A percentile compares a stretch with the other conserved stretches of the same genome.
These are phyloP conservation scores for Boletus rex-veris DNA, from an alignment of 768 basidiomycete genomes.

Conservation along the genomic window DNA sequence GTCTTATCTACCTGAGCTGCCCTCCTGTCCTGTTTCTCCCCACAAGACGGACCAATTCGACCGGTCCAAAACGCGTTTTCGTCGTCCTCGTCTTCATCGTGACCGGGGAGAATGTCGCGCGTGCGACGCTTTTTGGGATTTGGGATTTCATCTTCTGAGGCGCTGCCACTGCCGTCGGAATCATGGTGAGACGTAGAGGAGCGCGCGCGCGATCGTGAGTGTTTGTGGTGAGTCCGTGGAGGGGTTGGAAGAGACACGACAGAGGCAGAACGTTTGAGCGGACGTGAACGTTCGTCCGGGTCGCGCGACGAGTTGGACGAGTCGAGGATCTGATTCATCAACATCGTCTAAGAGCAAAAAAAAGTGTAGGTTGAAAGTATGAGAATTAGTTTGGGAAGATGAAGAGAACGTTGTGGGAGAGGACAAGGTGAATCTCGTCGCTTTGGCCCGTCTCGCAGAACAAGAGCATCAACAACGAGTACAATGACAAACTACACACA, in stretches of 20 bases:
- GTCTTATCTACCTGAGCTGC: slow-evolving; percentile 6
- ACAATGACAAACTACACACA: slow-evolving; percentile 9
- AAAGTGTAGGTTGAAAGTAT: not conserved
- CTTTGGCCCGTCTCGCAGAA: slow-evolving; percentile 10
- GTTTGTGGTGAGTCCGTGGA: slow-evolving; percentile 54
- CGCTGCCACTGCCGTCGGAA: slow-evolving; percentile 34
- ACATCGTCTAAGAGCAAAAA: slow-evolving; percentile 16
- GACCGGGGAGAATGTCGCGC: slow-evolving; percentile 31
- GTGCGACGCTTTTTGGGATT: slow-evolving; percentile 40
- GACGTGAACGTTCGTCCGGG: slow-evolving; percentile 23
- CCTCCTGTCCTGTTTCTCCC: slow-evolving; percentile 6
- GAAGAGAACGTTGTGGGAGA: slow-evolving; percentile 23
- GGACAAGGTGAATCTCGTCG: slow-evolving; percentile 11
- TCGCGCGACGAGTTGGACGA: slow-evolving; percentile 26
- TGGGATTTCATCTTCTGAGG: slow-evolving; percentile 30
- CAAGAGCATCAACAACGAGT: slow-evolving; percentile 12
- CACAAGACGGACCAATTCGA: slow-evolving; percentile 14
- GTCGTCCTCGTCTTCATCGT: slow-evolving; percentile 55
- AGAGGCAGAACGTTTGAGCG: slow-evolving; percentile 62
- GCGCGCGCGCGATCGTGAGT: slow-evolving; percentile 39
- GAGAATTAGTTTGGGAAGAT: not conserved
- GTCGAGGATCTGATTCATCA: slow-evolving; percentile 34
- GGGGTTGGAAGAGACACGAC: slow-evolving; percentile 64
- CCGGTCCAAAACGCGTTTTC: slow-evolving; percentile 34
- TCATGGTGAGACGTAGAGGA: slow-evolving; percentile 48